phyloP scores from a whole-genome alignment of 225 moss, liverwort and hornwort species.

The Marchantia polymorpha region DNA sequence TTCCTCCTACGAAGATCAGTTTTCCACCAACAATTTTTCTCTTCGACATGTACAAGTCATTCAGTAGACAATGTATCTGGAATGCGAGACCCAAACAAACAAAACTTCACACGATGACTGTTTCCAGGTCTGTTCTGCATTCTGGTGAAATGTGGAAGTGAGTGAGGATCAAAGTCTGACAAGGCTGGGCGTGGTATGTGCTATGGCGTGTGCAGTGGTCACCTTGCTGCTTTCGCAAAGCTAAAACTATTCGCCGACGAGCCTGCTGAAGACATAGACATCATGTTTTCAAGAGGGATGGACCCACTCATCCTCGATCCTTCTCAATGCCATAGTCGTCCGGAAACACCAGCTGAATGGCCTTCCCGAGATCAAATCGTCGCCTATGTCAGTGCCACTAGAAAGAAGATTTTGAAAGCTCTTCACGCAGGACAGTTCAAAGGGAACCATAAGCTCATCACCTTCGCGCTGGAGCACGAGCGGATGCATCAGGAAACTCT shows the following conservation, averaged over 20 bases:
- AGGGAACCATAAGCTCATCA: slow-evolving; percentile 23
- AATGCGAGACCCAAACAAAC: too few relatives aligned
- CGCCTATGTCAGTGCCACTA: slow-evolving; percentile 36
- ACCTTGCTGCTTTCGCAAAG: slow-evolving; percentile 67
- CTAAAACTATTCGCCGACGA: slow-evolving; percentile 49
- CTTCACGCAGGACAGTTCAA: slow-evolving; percentile 25
- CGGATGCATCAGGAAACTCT: slow-evolving; percentile 82
- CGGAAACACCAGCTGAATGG: slow-evolving; percentile 64
- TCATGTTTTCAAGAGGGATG: slow-evolving; percentile 85
- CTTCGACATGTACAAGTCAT: too few relatives aligned
- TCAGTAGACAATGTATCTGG: too few relatives aligned
- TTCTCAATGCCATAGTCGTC: slow-evolving; percentile 64
- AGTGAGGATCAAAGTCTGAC: too few relatives aligned
- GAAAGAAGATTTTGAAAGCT: slow-evolving; percentile 35
- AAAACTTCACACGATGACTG: too few relatives aligned
- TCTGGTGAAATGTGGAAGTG: too few relatives aligned
- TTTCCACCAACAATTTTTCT: too few relatives aligned
- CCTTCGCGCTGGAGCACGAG: slow-evolving; percentile 69
- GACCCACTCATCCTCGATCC: slow-evolving; percentile 69
- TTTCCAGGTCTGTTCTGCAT: too few relatives aligned
- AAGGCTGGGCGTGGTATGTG: too few relatives aligned
- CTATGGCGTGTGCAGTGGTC: slow-evolving; percentile 45
- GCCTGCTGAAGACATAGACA: slow-evolving; percentile 31
- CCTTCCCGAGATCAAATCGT: slow-evolving; percentile 50
- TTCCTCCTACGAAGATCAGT: too few relatives aligned